A percentile compares a stretch with the other conserved stretches of the same genome.
These are phyloP conservation scores for Coniferiporia weirii DNA, from an alignment of 1,284 basidiomycete genomes.

Conservation along the genomic window DNA sequence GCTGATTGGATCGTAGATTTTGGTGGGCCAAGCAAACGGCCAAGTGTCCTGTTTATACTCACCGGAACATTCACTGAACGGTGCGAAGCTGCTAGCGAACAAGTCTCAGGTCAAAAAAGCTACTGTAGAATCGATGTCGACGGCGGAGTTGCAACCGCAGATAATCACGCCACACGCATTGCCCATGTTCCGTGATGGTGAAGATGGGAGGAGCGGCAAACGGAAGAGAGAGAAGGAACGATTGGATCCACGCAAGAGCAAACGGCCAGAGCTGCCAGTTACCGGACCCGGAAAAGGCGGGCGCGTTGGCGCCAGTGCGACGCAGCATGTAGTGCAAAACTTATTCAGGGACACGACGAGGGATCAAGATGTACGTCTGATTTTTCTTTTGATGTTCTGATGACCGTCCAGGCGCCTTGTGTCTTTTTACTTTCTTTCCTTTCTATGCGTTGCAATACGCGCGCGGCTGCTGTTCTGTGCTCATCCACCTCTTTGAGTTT, in stretches of 20 bases:
- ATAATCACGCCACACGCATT: conserved; percentile 89
- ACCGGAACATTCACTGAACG: conserved; percentile 80
- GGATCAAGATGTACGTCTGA: conserved; percentile 84
- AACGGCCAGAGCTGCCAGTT: conserved; percentile 87
- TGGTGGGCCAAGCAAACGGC: conserved; percentile 85
- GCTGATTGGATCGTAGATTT: conserved; percentile 48
- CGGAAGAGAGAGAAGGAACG: conserved; percentile 86
- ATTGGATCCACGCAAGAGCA: conserved; percentile 83
- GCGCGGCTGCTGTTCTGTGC: too few species aligned
- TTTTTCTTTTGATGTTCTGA: conserved; percentile 21
- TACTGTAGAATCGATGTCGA: conserved; percentile 75
- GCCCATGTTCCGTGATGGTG: conserved; percentile 84
- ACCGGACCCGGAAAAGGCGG: conserved; percentile 90
- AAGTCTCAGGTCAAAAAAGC: conserved; percentile 68
- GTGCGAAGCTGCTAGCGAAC: conserved; percentile 83
- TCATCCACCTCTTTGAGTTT: background rate
- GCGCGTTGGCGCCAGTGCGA: conserved; percentile 91
- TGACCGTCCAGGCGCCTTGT: background rate
- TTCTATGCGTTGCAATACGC: background rate
- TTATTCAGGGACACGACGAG: conserved; percentile 84
- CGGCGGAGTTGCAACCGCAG: conserved; percentile 63
- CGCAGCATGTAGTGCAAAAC: conserved; percentile 91
- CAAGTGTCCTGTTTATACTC: conserved; percentile 88
- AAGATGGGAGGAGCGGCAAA: conserved; percentile 68
- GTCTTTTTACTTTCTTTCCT: background rate